These are phyloP conservation scores for Pestalotiopsis fici DNA, from an alignment of 2,329 filamentous ascomycete genomes.

Conservation along the genomic window DNA sequence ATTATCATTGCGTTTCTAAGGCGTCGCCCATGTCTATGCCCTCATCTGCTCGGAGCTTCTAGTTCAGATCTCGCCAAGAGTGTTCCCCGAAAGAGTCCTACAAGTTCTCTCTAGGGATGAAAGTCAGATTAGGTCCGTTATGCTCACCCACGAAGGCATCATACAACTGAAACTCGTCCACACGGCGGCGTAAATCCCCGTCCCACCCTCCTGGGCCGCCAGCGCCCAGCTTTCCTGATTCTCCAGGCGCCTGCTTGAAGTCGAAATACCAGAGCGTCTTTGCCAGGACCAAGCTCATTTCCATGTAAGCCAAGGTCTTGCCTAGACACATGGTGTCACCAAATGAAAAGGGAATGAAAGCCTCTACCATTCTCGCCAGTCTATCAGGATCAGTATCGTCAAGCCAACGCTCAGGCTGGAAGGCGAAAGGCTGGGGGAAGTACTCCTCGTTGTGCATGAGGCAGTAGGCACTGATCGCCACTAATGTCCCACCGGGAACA, in stretches of 20 bases:
- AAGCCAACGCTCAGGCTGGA: no score
- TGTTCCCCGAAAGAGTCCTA: no score
- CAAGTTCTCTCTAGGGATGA: neutral
- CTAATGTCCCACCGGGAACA: no score
- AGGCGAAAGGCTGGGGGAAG: no score
- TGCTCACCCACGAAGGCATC: neutral
- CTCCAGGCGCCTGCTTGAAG: conserved; percentile 6
- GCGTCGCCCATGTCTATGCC: no score
- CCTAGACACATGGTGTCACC: conserved; percentile 36
- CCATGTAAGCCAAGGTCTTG: conserved; percentile 24
- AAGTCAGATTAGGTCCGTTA: neutral
- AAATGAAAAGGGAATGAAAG: conserved; percentile 32
- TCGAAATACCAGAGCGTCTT: conserved; percentile 19
- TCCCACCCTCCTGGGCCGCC: neutral
- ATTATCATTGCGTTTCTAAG: no score
- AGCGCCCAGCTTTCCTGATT: neutral
- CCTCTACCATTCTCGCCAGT: neutral
- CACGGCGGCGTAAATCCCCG: neutral
- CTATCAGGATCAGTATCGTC: no score
- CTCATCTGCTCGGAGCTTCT: no score
- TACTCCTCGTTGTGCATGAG: no score
- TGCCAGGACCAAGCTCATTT: conserved; percentile 19
- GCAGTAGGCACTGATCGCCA: no score
- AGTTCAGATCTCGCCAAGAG: no score
- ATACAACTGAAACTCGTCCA: neutral